Conservation (phyloP, 257 asterid genomes). For the Echium plantagineum region DNA sequence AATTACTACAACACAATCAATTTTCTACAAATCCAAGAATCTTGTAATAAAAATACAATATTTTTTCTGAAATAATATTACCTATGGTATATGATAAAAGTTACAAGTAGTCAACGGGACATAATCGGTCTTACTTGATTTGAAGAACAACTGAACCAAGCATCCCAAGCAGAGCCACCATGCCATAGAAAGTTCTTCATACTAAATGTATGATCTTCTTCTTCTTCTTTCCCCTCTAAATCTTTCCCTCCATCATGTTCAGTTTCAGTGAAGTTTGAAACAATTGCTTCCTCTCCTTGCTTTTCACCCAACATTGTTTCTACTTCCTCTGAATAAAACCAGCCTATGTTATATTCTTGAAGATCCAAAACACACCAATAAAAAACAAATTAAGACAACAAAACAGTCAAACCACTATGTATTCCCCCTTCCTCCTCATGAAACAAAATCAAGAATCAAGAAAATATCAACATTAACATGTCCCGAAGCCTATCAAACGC, state of each 20-base stretch:
- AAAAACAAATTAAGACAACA: not conserved
- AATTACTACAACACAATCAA: not conserved
- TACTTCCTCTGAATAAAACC: constrained; percentile 20
- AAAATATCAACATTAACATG: too few species aligned
- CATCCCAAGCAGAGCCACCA: constrained; percentile 97
- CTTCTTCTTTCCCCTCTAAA: constrained; percentile 25
- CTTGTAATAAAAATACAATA: too few species aligned
- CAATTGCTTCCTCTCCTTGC: constrained; percentile 95
- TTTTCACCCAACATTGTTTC: constrained; percentile 40
- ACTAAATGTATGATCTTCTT: constrained; percentile 47
- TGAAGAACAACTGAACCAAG: constrained; percentile 97
- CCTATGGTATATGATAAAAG: too few species aligned
- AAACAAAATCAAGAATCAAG: constrained; percentile 25
- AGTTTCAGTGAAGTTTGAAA: constrained; percentile 39
- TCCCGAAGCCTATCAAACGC: too few species aligned
- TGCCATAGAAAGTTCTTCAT: constrained; percentile 81
- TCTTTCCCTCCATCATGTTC: constrained; percentile 37
- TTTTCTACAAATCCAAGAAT: too few species aligned
- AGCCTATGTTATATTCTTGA: constrained; percentile 5
- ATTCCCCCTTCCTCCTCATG: constrained; percentile 5
- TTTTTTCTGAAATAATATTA: too few species aligned
- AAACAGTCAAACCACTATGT: constrained; percentile 7
- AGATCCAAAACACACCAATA: constrained; percentile 15
- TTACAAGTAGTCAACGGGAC: too few species aligned
- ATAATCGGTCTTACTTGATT: constrained; percentile 46